Evolutionary conservation across 306 rosid genomes (phyloP).

Genomic region (Castanea sativa): DNA sequence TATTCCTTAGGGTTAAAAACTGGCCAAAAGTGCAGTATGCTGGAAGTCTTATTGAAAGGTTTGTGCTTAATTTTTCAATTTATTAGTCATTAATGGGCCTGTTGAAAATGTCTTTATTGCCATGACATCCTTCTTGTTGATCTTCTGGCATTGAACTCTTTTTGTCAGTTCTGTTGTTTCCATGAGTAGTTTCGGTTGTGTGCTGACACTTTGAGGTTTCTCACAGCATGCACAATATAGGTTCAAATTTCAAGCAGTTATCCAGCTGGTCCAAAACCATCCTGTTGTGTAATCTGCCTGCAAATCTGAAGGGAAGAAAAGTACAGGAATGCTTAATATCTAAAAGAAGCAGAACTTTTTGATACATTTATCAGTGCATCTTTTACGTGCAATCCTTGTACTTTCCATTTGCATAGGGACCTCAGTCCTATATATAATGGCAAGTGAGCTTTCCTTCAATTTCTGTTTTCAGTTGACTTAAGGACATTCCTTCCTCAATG

Average conservation of each 20-base stretch:
- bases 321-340: neutral
- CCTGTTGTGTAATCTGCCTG: neutral
- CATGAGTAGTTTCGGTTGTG: neutral
- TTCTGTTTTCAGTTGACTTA: neutral
- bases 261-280: neutral
- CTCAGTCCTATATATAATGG: neutral
- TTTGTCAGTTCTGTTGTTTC: neutral
- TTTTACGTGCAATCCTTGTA: neutral
- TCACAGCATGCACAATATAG: neutral
- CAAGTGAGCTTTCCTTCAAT: neutral
- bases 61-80: neutral
- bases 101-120: neutral
- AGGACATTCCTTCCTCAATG: neutral
- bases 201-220: neutral
- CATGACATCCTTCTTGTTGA: neutral
- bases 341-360: neutral
- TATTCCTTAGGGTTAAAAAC: neutral
- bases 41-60: neutral
- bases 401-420: neutral
- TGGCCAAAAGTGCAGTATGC: neutral
- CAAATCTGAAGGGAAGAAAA: neutral
- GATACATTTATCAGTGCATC: neutral
- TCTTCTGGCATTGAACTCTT: neutral
- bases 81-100: neutral
- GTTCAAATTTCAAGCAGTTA: neutral